Conservation (phyloP, 805 yeast species). For the Candida ponderosae region DNA sequence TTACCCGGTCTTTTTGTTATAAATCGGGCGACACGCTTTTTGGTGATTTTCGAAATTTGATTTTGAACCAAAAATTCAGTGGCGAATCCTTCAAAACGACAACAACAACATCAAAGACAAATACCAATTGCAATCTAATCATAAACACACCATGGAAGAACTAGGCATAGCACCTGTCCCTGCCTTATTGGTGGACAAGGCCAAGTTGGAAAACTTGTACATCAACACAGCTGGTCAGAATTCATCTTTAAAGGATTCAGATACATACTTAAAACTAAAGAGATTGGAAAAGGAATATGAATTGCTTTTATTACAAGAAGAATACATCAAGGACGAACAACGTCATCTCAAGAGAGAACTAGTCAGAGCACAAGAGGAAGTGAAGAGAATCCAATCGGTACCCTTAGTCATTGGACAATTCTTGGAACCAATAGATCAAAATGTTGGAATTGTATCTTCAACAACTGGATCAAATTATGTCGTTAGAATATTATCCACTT, state of each 20-base stretch:
- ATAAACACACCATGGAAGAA: too few relatives aligned
- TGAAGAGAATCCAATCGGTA: conserved; percentile 92
- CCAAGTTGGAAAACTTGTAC: conserved; percentile 21
- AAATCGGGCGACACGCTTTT: too few relatives aligned
- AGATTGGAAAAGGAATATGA: conserved; percentile 88
- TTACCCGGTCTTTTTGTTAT: too few relatives aligned
- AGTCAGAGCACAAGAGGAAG: conserved; percentile 96
- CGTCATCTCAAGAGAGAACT: conserved; percentile 93
- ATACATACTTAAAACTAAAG: conserved; percentile 79
- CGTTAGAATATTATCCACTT: conserved; percentile 87
- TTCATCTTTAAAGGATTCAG: conserved; percentile 29
- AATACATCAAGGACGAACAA: conserved; percentile 95
- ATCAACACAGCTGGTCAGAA: conserved; percentile 12
- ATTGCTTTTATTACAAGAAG: conserved; percentile 81
- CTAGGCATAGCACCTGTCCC: conserved; percentile 40
- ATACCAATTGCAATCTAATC: too few relatives aligned
- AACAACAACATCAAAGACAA: too few relatives aligned
- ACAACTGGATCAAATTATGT: conserved; percentile 98
- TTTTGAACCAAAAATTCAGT: too few relatives aligned
- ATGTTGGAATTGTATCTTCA: conserved; percentile 92
- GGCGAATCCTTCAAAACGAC: too few relatives aligned
- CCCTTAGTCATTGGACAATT: conserved; percentile 98
- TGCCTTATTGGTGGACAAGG: conserved; percentile 23
- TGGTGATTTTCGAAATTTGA: too few relatives aligned
- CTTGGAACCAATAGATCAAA: conserved; percentile 93